phyloP scores from a whole-genome alignment of 73 alveolate species.

The Tetrahymena elliotti region DNA sequence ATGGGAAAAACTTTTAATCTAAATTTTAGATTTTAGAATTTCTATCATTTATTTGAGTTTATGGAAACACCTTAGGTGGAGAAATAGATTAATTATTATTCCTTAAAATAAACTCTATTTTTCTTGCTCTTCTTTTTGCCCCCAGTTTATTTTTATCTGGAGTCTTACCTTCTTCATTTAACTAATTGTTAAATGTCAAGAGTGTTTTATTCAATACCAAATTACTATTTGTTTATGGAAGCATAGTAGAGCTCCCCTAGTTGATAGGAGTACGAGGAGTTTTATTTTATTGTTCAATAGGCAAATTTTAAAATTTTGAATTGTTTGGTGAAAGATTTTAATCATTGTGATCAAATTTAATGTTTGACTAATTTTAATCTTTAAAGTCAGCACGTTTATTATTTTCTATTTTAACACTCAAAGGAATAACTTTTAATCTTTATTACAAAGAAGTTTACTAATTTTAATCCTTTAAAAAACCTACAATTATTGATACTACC shows the following conservation, averaged over 20 bases:
- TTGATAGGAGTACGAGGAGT: background rate
- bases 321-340: background rate
- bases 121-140: background rate
- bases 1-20: background rate
- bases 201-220: too few relatives aligned
- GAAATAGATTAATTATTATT: too few relatives aligned
- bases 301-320: too few relatives aligned
- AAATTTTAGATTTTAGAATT: too few relatives aligned
- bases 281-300: too few relatives aligned
- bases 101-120: background rate
- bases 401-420: background rate
- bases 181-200: background rate
- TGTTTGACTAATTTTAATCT: background rate
- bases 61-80: background rate
- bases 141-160: background rate
- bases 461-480: background rate
- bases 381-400: background rate
- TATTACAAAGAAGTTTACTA: background rate
- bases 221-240: background rate
- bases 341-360: background rate
- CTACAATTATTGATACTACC: background rate
- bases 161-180: background rate
- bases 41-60: background rate
- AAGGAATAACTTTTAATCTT: background rate
- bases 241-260: background rate